Evolutionary conservation across 805 yeast genomes (phyloP), one percentile per base, ranked within the genome.

Genomic region (Yamadazyma olivae): DNA sequence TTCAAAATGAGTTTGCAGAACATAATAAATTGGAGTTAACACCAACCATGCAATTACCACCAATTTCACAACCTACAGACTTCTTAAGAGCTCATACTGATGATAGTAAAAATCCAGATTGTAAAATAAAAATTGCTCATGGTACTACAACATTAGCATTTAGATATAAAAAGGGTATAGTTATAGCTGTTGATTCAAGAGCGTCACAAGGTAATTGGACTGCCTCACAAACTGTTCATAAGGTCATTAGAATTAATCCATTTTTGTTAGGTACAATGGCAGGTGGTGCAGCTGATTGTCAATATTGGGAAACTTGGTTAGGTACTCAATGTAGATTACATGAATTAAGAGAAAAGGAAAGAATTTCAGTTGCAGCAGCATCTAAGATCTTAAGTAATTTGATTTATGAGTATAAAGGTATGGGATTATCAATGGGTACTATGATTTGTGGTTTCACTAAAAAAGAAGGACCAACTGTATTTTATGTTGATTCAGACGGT

Each of bases 221-320:
- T 51, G 98, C 97, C 15, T 89, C 97, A 12, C 97, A 90, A 61
- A 89, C 97, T 3, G 99, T 93, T 45, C 91, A 91, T 65, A 93
- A 93, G 64, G 99, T 93, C 38, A 89, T 93, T 53, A 91, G 91
- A 63, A 93, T 93, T 66, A 93, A 93, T 63, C 96, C 97, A 36
- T 84, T 86, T 60, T 67, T 93, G 46, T 74, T 93, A 51, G 99
- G 99, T 47, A 93, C 99, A 15, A 81, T 93, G 96, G 99, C 99
- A 22, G 99, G 99, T 67, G 98, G 98, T 70, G 99, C 99, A 33
- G 98, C 98, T 21, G 99, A 93, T 67, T 93, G 99, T 73, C 99
- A 93, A 63, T 93, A 74, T 65, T 93, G 99, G 99, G 98, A 93
- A 67, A 87, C 97, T 24, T 93, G 98, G 98, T 75, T 93, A 42